Conservation (phyloP, 352 stramenopile species). For the Discostella stelligera region DNA sequence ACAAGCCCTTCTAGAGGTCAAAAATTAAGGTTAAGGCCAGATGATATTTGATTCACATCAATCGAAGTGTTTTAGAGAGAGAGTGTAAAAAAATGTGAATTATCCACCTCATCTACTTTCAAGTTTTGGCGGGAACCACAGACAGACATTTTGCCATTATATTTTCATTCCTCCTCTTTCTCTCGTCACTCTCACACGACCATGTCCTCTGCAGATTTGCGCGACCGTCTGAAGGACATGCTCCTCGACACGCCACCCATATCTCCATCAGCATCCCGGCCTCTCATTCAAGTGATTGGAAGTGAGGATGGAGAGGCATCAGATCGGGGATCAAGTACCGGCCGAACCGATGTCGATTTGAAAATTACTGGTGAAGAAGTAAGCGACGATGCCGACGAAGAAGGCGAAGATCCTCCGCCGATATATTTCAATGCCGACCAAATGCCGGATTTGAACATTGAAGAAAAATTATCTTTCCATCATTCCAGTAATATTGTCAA, state of each 20-base stretch:
- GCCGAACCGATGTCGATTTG: constrained; percentile 2
- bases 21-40: constrained; percentile 1
- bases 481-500: background rate
- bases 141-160: no score
- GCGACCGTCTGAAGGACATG: constrained; percentile 21
- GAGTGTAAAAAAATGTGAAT: no score
- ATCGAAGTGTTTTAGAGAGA: no score
- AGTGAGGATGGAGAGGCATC: constrained; percentile 6
- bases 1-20: constrained; percentile 71
- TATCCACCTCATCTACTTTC: no score
- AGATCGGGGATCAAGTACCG: background rate
- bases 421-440: constrained; percentile 9
- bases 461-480: background rate
- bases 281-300: constrained; percentile 20
- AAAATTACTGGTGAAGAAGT: constrained; percentile 11
- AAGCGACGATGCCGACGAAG: constrained; percentile 10
- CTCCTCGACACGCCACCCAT: constrained; percentile 12
- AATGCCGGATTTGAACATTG: background rate
- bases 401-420: constrained; percentile 14
- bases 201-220: constrained; percentile 8
- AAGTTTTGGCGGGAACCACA: no score
- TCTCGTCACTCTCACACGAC: no score
- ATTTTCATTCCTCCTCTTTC: no score
- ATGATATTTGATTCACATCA: background rate
- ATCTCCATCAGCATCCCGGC: background rate